These are phyloP conservation scores for Misopates orontium DNA, from an alignment of 257 asterid genomes.

Conservation along the genomic window DNA sequence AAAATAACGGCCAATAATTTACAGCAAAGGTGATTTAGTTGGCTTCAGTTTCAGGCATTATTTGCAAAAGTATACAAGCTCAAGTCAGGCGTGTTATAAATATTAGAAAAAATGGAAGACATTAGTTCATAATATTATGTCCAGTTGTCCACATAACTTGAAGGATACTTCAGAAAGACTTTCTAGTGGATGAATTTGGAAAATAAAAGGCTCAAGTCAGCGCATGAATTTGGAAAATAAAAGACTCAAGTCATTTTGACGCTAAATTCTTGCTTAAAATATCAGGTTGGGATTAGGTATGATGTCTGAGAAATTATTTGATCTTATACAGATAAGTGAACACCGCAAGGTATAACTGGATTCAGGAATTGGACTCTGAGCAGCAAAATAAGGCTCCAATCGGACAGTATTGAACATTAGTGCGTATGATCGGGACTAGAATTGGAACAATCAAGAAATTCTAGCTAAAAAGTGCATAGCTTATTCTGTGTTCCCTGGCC, in stretches of 20 bases:
- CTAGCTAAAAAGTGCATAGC: conserved; percentile 6
- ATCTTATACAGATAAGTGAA: background rate
- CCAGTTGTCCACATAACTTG: background rate
- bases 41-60: conserved; percentile 9
- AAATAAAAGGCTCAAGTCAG: too few relatives aligned
- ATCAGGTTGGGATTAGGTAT: conserved; percentile 1
- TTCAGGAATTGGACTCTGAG: background rate
- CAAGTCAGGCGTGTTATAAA: background rate
- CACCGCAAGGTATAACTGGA: background rate
- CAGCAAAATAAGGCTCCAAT: background rate
- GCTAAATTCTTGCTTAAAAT: conserved; percentile 1
- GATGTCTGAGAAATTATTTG: background rate
- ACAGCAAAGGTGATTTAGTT: background rate
- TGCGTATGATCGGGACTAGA: background rate
- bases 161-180: background rate
- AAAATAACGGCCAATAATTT: background rate
- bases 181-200: background rate
- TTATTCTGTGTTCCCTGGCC: background rate
- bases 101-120: background rate
- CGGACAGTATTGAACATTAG: background rate
- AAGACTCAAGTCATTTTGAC: conserved; percentile 9
- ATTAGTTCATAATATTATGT: background rate
- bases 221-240: too few relatives aligned
- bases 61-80: conserved; percentile 9
- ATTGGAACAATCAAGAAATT: conserved; percentile 11